Conservation (phyloP, 805 yeast genomes). For the Maudiozyma bulderi region DNA sequence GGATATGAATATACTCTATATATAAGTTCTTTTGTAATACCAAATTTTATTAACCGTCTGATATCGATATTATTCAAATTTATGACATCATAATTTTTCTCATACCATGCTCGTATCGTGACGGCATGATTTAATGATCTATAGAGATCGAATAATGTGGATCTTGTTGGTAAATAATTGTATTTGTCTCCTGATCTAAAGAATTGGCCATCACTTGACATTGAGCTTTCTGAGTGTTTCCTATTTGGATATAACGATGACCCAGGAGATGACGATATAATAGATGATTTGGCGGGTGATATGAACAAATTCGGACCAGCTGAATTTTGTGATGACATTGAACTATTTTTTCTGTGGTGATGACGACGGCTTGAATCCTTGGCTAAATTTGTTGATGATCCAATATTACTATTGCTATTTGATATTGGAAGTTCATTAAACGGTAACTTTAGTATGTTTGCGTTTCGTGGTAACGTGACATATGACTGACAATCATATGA, state of each 20-base stretch:
- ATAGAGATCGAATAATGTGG: slow-evolving; percentile 63
- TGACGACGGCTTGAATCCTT: background rate
- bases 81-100: slow-evolving; percentile 49
- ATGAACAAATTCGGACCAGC: background rate
- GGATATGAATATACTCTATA: slow-evolving; percentile 78
- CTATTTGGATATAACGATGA: background rate
- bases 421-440: slow-evolving; percentile 8
- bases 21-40: slow-evolving; percentile 69
- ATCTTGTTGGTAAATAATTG: slow-evolving; percentile 46
- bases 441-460: slow-evolving; percentile 25
- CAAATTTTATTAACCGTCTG: slow-evolving; percentile 78
- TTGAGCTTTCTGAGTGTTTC: slow-evolving; percentile 13
- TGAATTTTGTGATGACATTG: slow-evolving; percentile 2
- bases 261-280: background rate
- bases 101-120: slow-evolving; percentile 73
- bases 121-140: slow-evolving; percentile 70
- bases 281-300: slow-evolving; percentile 1
- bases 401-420: slow-evolving; percentile 4
- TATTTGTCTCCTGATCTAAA: background rate
- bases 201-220: slow-evolving; percentile 9
- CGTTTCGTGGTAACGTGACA: slow-evolving; percentile 41
- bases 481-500: slow-evolving; percentile 81
- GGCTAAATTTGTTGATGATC: background rate
- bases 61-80: slow-evolving; percentile 55
- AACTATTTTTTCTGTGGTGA: background rate